Conservation (phyloP, 1,139 yeast genomes). For the Yamadazyma sp. region DNA sequence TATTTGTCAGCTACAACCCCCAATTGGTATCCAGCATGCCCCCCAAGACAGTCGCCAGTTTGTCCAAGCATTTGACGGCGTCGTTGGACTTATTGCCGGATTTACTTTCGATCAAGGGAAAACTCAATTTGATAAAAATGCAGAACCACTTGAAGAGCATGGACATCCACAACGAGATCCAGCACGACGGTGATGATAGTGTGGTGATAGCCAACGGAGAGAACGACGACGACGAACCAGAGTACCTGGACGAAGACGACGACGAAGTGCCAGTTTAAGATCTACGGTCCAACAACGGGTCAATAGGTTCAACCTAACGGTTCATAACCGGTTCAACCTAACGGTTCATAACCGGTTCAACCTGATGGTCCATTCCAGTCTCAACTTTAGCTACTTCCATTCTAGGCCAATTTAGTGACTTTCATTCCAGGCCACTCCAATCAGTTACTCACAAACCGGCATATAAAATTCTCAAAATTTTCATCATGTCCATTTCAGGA, state of each 20-base stretch:
- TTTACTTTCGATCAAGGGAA: slow-evolving; percentile 45
- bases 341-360: too few species aligned
- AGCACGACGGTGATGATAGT: slow-evolving; percentile 17
- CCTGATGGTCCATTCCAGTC: too few species aligned
- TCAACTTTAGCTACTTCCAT: too few species aligned
- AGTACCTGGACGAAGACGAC: slow-evolving; percentile 11
- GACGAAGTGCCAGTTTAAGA: too few species aligned
- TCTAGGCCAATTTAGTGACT: too few species aligned
- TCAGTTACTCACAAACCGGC: too few species aligned
- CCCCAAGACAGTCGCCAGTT: slow-evolving; percentile 8
- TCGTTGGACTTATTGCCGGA: slow-evolving; percentile 40
- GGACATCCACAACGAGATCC: slow-evolving; percentile 24
- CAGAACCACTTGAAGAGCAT: slow-evolving; percentile 37
- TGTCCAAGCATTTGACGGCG: slow-evolving; percentile 24
- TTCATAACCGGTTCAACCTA: too few species aligned
- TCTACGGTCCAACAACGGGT: too few species aligned
- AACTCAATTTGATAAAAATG: slow-evolving; percentile 39
- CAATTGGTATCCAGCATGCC: slow-evolving; percentile 17
- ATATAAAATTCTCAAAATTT: not conserved
- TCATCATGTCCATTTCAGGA: too few species aligned
- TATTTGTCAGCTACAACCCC: slow-evolving; percentile 42
- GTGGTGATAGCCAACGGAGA: slow-evolving; percentile 45
- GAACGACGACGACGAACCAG: slow-evolving; percentile 36
- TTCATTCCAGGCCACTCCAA: too few species aligned
- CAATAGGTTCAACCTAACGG: too few species aligned